Conservation (phyloP, 2,329 filamentous ascomycete genomes). For the Xylaria sp. region DNA sequence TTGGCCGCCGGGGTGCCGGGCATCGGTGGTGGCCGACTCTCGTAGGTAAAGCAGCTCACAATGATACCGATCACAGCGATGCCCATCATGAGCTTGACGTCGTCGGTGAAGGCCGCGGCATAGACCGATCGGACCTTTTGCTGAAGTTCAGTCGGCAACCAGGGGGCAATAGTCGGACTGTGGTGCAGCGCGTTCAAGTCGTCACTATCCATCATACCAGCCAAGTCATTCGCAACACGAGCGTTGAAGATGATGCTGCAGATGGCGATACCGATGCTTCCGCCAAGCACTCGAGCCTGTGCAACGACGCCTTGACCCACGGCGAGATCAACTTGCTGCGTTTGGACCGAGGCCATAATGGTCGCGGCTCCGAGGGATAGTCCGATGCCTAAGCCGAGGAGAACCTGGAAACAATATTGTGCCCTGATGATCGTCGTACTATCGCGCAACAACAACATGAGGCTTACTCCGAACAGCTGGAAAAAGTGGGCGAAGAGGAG, state of each 20-base stretch:
- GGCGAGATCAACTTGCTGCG: constrained; percentile 45
- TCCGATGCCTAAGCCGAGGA: constrained; percentile 56
- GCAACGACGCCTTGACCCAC: constrained; percentile 56
- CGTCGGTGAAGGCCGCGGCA: constrained; percentile 41
- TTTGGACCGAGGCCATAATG: constrained; percentile 52
- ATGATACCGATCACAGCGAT: constrained; percentile 40
- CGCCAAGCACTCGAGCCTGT: constrained; percentile 55
- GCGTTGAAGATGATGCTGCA: constrained; percentile 55
- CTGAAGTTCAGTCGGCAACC: constrained; percentile 32
- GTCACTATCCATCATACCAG: constrained; percentile 31
- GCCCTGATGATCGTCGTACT: constrained; percentile 33
- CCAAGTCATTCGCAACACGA: constrained; percentile 37
- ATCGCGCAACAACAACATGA: constrained; percentile 43
- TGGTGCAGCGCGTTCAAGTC: constrained; percentile 42
- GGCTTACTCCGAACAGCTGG: constrained; percentile 47
- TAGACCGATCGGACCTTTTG: constrained; percentile 39
- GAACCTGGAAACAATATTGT: constrained; percentile 50
- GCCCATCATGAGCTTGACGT: constrained; percentile 44
- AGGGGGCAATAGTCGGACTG: constrained; percentile 38
- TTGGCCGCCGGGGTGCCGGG: constrained; percentile 25
- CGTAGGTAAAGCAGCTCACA: constrained; percentile 41
- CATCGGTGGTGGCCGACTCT: constrained; percentile 37
- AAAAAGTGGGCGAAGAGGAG: constrained; percentile 45
- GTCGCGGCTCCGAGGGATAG: constrained; percentile 53
- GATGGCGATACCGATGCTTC: constrained; percentile 52